Percentiles rank a stretch among this genome's conserved stretches.
Evolutionary conservation across 225 moss, liverwort and hornwort genomes (phyloP).

Genomic region (Marchantia polymorpha): DNA sequence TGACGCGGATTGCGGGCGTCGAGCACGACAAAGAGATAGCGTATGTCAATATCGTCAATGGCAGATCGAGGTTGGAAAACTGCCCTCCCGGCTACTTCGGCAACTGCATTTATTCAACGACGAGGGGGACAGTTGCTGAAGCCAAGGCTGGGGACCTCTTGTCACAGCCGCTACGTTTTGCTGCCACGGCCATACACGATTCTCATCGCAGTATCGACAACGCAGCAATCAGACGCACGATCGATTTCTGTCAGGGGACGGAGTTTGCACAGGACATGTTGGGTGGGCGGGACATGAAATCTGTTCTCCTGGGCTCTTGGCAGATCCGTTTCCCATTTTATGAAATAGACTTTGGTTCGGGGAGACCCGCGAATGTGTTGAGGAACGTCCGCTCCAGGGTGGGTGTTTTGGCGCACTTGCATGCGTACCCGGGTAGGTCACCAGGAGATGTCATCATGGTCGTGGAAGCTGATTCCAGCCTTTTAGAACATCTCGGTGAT

Average conservation of each 20-base stretch:
- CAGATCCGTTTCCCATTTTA: constrained; percentile 23
- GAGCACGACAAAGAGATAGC: constrained; percentile 9
- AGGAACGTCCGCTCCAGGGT: neutral
- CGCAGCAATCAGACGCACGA: constrained; percentile 9
- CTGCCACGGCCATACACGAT: constrained; percentile 24
- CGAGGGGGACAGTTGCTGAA: neutral
- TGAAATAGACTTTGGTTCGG: constrained; percentile 35
- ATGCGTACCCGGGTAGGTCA: too few relatives aligned
- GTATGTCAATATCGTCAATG: constrained; percentile 21
- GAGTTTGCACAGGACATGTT: too few relatives aligned
- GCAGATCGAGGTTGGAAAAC: constrained; percentile 18
- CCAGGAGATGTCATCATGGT: too few relatives aligned
- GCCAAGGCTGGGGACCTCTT: constrained; percentile 10
- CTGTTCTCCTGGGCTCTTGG: constrained; percentile 12
- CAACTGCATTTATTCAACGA: constrained; percentile 14
- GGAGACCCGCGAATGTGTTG: neutral
- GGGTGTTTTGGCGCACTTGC: too few relatives aligned
- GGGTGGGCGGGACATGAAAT: neutral
- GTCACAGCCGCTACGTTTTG: constrained; percentile 20
- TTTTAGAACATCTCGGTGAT: too few relatives aligned
- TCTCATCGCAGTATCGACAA: constrained; percentile 1
- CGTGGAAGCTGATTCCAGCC: too few relatives aligned
- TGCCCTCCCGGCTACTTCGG: constrained; percentile 28
- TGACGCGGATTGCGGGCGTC: neutral
- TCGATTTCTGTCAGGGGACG: constrained; percentile 23